A percentile compares a stretch with the other conserved stretches of the same genome.
phyloP scores from a whole-genome alignment of 345 rosid species.

The Litchi chinensis region DNA sequence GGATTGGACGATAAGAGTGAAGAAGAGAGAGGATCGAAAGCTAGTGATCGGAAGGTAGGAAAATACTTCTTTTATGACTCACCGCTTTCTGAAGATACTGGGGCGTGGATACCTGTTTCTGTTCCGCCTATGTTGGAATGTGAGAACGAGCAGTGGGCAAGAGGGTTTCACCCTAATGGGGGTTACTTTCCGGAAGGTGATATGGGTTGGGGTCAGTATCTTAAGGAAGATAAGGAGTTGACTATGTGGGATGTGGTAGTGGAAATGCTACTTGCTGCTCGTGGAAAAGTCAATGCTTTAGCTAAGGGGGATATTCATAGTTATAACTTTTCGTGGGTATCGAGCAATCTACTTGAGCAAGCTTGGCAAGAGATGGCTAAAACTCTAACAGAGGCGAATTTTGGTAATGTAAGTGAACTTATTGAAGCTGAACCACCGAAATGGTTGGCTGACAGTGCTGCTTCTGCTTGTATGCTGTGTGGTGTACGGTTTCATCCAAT shows the following conservation, averaged over 20 bases:
- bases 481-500: slow-evolving; percentile 88
- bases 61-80: slow-evolving; percentile 82
- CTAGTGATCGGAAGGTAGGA: slow-evolving; percentile 41
- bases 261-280: slow-evolving; percentile 83
- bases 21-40: slow-evolving; percentile 21
- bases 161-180: slow-evolving; percentile 65
- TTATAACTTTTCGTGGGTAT: slow-evolving; percentile 58
- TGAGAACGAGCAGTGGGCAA: slow-evolving; percentile 64
- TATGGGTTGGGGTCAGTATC: slow-evolving; percentile 72
- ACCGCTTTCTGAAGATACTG: slow-evolving; percentile 85
- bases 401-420: slow-evolving; percentile 64
- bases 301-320: slow-evolving; percentile 61
- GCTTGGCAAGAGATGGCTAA: slow-evolving; percentile 99
- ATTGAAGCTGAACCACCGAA: slow-evolving; percentile 86
- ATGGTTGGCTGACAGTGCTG: slow-evolving; percentile 91
- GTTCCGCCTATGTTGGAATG: slow-evolving; percentile 87
- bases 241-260: slow-evolving; percentile 95
- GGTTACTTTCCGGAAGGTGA: slow-evolving; percentile 93
- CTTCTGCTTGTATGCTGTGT: slow-evolving; percentile 91
- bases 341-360: slow-evolving; percentile 75
- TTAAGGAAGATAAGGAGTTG: slow-evolving; percentile 69
- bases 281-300: slow-evolving; percentile 78
- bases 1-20: slow-evolving; percentile 11
- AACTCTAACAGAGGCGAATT: slow-evolving; percentile 74
- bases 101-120: slow-evolving; percentile 95